Evolutionary conservation across 257 asterid species (phyloP).

Genomic region (Plantago major): DNA sequence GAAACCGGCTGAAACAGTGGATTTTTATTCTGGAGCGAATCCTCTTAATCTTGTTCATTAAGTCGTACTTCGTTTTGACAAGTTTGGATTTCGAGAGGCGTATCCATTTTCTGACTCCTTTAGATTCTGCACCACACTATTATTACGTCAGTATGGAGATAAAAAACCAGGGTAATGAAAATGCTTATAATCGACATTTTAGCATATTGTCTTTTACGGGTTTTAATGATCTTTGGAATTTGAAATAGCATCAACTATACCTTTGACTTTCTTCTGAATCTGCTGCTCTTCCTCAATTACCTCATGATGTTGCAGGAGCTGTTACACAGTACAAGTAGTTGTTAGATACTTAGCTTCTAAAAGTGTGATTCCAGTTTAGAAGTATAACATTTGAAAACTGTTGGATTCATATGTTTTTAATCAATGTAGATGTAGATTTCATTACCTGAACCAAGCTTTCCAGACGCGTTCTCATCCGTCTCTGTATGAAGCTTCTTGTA

Average conservation of each 20-base stretch:
- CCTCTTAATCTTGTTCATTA: slow-evolving; percentile 50
- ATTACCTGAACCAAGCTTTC: slow-evolving; percentile 68
- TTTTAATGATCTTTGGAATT: background rate
- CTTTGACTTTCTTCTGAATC: slow-evolving; percentile 34
- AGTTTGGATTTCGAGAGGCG: slow-evolving; percentile 48
- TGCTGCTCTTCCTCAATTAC: slow-evolving; percentile 38
- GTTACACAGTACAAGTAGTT: slow-evolving; percentile 22
- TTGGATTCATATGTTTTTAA: background rate
- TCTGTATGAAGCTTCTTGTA: slow-evolving; percentile 70
- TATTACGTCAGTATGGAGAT: background rate
- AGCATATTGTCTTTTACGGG: background rate
- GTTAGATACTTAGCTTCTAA: slow-evolving; percentile 3
- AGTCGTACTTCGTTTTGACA: slow-evolving; percentile 29
- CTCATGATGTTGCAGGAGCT: slow-evolving; percentile 46
- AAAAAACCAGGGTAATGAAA: background rate
- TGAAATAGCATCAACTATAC: slow-evolving; percentile 16
- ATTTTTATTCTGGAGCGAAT: slow-evolving; percentile 67
- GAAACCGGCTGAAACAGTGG: slow-evolving; percentile 49
- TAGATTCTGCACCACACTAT: slow-evolving; percentile 42
- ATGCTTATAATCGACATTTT: background rate
- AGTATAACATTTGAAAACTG: too few species aligned
- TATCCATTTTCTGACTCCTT: slow-evolving; percentile 45
- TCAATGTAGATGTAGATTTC: slow-evolving; percentile 7
- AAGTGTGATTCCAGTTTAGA: background rate
- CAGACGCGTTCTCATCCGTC: slow-evolving; percentile 76